phyloP scores from a whole-genome alignment of 208 protist genomes.

The Angomonas ambiguus region DNA sequence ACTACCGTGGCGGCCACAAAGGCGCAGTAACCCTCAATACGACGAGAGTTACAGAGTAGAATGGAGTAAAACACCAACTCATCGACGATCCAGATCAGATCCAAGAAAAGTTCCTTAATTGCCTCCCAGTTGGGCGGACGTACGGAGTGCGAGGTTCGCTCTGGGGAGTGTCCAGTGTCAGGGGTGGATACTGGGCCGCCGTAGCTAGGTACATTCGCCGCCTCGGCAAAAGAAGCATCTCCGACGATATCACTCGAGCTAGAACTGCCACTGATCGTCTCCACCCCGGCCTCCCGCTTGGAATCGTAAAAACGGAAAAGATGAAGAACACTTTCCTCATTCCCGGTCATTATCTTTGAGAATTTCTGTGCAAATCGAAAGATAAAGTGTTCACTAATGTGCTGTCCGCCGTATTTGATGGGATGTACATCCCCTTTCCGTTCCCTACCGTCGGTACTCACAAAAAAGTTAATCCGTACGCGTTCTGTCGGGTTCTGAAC shows the following conservation, averaged over 20 bases:
- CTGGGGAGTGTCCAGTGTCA: neutral
- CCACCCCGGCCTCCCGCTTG: neutral
- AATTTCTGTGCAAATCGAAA: conserved; percentile 65
- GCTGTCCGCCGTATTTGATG: conserved; percentile 43
- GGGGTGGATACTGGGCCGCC: neutral
- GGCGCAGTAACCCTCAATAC: conserved; percentile 66
- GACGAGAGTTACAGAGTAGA: conserved; percentile 67
- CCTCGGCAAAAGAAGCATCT: conserved; percentile 1
- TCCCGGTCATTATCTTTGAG: conserved; percentile 39
- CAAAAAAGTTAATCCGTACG: conserved; percentile 48
- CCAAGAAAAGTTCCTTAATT: conserved; percentile 56
- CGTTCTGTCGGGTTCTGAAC: conserved; percentile 68
- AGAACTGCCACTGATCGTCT: neutral
- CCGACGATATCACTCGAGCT: conserved; percentile 14
- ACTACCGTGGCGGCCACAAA: conserved; percentile 63
- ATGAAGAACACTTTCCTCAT: conserved; percentile 32
- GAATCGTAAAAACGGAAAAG: conserved; percentile 19
- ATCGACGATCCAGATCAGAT: conserved; percentile 81
- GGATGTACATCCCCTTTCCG: conserved; percentile 20
- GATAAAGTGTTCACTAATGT: conserved; percentile 68
- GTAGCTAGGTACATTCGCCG: neutral
- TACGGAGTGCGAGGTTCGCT: neutral
- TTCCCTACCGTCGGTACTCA: conserved; percentile 13
- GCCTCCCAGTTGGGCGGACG: conserved; percentile 3
- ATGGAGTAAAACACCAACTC: conserved; percentile 80